Conservation (phyloP, 2,329 filamentous ascomycete genomes). For the Exophiala alcalophila region DNA sequence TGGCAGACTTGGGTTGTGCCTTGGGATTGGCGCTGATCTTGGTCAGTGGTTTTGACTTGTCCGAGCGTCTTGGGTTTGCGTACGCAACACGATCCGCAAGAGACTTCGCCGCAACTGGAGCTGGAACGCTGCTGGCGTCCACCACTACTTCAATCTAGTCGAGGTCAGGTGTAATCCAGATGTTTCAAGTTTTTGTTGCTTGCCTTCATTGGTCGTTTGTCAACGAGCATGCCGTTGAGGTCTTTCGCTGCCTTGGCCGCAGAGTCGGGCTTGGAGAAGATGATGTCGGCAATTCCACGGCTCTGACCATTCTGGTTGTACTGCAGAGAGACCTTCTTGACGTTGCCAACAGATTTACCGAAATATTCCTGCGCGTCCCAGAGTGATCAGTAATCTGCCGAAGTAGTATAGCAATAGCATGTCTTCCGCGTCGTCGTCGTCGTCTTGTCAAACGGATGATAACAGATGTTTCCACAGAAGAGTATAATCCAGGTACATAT, state of each 20-base stretch:
- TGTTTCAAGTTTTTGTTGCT: slow-evolving; percentile 33
- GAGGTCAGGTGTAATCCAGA: slow-evolving; percentile 15
- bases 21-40: slow-evolving; percentile 48
- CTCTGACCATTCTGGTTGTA: slow-evolving; percentile 91
- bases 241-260: slow-evolving; percentile 80
- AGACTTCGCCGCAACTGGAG: slow-evolving; percentile 65
- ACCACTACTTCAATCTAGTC: slow-evolving; percentile 84
- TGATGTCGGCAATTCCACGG: slow-evolving; percentile 87
- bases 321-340: slow-evolving; percentile 86
- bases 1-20: slow-evolving; percentile 77
- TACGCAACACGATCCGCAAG: slow-evolving; percentile 82
- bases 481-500: slow-evolving; percentile 21
- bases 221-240: slow-evolving; percentile 85
- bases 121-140: slow-evolving; percentile 68
- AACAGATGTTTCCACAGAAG: slow-evolving; percentile 22
- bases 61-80: slow-evolving; percentile 36
- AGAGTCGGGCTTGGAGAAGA: slow-evolving; percentile 75
- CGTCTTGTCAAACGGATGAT: slow-evolving; percentile 11
- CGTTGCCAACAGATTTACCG: slow-evolving; percentile 75
- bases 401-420: slow-evolving; percentile 24
- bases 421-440: slow-evolving; percentile 18
- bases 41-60: slow-evolving; percentile 25
- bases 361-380: slow-evolving; percentile 88
- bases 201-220: slow-evolving; percentile 88
- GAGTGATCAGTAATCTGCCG: slow-evolving; percentile 44